Evolutionary conservation across 1,139 yeast species (phyloP), one percentile per base, ranked within the genome.

Genomic region (Taphrina communis): DNA sequence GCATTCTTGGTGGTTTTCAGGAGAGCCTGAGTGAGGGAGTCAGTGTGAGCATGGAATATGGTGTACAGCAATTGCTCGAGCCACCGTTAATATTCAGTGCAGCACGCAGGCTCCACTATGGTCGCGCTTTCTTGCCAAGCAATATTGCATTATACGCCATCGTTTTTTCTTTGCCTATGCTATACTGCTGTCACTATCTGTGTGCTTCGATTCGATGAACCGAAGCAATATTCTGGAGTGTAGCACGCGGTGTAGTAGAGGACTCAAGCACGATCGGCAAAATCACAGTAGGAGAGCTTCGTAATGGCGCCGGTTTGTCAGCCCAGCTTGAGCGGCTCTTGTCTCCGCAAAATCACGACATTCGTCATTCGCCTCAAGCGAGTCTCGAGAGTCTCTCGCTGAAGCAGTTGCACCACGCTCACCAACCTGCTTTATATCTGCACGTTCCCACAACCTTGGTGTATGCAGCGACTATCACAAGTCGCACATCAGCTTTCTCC

Each of bases 381-480:
- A 44, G 8, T 44, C 48, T 44, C n/a, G 31, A 25, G 31, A 25
- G 17, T 17, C n/a, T n/a, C 48, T 17, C 19, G 8, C 48, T n/a
- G 17, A 12, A 14, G 8, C n/a, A 12, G 17, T 6, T n/a, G n/a
- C 19, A 12, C 48, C n/a, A 14, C n/a, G 8, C 19, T n/a, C 8
- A 1, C n/a, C 21, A 44, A 17, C 8, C 48, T 44, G 2, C 19
- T 44, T 3, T 44, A 19, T 14, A 2, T 2, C n/a, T 1, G 19
- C 19, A 14, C 42, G 14, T 17, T 17, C 17, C 17, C 17, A 17
- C 17, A 17, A 17, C 17, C 14, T 39, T n/a, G 1, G 53, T 50
- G 21, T 25, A 58, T 58, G 62, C 62, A 58, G 6, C 21, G 62
- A 31, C 44, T 58, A 38, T 14, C 42, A 6, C 41, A 21, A 17